Evolutionary conservation across 345 rosid genomes (phyloP).

Genomic region (Toxicodendron radicans): DNA sequence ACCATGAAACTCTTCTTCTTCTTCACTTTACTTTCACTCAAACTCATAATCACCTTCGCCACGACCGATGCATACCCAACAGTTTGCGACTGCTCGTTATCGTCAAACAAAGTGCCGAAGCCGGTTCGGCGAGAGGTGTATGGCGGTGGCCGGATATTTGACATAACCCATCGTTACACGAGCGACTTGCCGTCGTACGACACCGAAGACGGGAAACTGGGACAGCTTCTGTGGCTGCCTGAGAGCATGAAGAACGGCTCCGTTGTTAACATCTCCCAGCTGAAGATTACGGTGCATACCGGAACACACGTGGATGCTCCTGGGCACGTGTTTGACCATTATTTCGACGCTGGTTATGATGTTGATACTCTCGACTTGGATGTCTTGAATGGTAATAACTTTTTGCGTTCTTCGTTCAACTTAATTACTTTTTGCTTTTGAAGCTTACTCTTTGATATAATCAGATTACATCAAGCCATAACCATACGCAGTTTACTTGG

Average conservation of each 20-base stretch:
- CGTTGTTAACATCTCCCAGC: conserved; percentile 20
- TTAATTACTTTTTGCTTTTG: too few relatives aligned
- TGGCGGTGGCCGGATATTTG: conserved; percentile 5
- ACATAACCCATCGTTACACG: background rate
- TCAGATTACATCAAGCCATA: too few relatives aligned
- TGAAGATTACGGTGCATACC: conserved; percentile 41
- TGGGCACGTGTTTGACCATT: conserved; percentile 42
- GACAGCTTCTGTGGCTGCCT: background rate
- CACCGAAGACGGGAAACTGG: background rate
- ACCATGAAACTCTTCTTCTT: background rate
- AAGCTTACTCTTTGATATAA: too few relatives aligned
- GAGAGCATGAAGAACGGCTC: conserved; percentile 52
- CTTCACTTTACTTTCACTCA: background rate
- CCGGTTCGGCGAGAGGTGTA: conserved; percentile 12
- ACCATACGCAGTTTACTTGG: too few relatives aligned
- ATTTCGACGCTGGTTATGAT: conserved; percentile 52
- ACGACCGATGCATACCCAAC: background rate
- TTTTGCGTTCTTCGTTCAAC: background rate
- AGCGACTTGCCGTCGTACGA: background rate
- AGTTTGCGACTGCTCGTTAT: background rate
- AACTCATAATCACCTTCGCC: background rate
- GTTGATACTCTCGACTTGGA: conserved; percentile 46
- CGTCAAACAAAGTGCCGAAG: background rate
- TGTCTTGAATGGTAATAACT: conserved; percentile 28
- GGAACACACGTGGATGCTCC: conserved; percentile 66